A percentile compares a stretch with the other conserved stretches of the same genome.
phyloP scores from a whole-genome alignment of 176 grass and related monocot genomes.

The Tuctoria greenei region DNA sequence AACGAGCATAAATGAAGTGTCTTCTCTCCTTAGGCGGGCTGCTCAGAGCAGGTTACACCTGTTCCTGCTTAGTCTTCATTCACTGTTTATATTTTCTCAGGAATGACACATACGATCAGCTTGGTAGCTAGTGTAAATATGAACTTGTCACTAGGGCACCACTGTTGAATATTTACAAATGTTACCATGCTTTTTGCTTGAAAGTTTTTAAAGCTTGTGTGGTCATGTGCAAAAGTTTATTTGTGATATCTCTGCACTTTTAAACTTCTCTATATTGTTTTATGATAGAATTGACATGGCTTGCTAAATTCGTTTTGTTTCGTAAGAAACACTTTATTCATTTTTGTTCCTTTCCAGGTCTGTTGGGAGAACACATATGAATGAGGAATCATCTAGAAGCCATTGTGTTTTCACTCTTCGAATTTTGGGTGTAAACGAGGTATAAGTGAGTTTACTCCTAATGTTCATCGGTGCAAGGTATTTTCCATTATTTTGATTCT shows the following conservation, averaged over 20 bases:
- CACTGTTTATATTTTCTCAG: not conserved
- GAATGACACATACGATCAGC: not conserved
- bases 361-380: constrained; percentile 83
- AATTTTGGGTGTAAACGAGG: constrained; percentile 86
- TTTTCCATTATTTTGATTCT: not conserved
- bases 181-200: not conserved
- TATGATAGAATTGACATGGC: too few relatives aligned
- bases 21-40: constrained; percentile 64
- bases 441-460: not conserved
- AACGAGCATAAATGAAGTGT: constrained; percentile 64
- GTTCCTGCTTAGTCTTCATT: not conserved
- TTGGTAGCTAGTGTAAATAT: not conserved
- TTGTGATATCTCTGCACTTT: not conserved
- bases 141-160: not conserved
- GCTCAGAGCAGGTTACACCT: constrained; percentile 69
- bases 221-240: not conserved
- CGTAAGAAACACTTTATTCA: not conserved
- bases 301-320: not conserved
- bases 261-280: not conserved
- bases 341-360: constrained; percentile 50
- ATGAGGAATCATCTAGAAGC: constrained; percentile 92
- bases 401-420: constrained; percentile 91
- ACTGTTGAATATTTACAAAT: not conserved
- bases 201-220: not conserved
- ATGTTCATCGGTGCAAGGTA: not conserved